Base-by-base conservation (phyloP, 176 grass and related monocot species). In the Bolboschoenus planiculmis region DNA sequence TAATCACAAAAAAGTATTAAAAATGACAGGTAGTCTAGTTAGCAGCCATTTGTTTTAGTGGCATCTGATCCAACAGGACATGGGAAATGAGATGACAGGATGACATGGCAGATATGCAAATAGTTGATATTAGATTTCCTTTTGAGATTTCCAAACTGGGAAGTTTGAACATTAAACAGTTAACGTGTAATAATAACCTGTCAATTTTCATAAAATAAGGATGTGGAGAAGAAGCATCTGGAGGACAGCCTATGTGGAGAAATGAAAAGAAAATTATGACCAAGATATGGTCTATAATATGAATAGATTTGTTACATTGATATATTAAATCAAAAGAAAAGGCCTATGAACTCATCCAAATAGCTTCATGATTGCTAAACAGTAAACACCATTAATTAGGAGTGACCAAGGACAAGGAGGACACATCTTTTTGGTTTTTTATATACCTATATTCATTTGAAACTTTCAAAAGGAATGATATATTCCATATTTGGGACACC, bases 161-260 rank as follows among this genome's bases (percentile, higher is more conserved):
- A 31, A 51, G 24, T 76, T 44, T 18, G 46, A 51, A 76, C 51
- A 75, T 51, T 50, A 76, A 76, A 33, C 26, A 26, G 39, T 21
- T 26, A 53, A 53, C 15, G 50, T 76, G 14, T 20, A 76, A 6
- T 76, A 21, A 50, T 30, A 76, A 76, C 4, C 43, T 76, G 26
- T 51, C 72, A 76, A 76, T 51, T 51, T 76, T 31, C 43, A 51
- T 51, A 76, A 76, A 76, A 18, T 75, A 76, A 50, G 43, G 14
- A 51, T 48, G 4, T 31, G 43, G 72, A 51, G 24, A 76, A 68
- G n/a, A 9, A 63, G 43, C 39, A 48, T 75, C 71, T 50, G 2
- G 14, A 18, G 24, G 71, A 7, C 71, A 50, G 43, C 71, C 13
- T 29, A 50, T 16, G 5, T 47, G 15, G 23, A 42, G 40, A 75